Percentiles rank a stretch among this genome's conserved stretches.
Conservation (phyloP, 1,284 basidiomycete species). For the Phellopilus nigrolimitatus region DNA sequence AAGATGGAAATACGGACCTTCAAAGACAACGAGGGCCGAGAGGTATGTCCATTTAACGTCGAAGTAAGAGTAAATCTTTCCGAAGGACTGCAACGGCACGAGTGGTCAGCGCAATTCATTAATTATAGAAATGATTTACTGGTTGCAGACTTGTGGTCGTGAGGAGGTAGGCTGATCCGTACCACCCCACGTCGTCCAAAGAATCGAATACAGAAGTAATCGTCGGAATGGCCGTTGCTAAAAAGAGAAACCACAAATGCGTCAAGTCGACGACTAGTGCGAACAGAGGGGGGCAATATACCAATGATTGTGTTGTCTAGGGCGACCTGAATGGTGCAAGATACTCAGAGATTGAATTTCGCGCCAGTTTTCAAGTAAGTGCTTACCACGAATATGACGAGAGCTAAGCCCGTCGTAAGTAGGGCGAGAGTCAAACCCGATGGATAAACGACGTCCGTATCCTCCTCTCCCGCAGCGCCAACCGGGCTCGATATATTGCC, state of each 20-base stretch:
- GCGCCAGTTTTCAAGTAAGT: too few species aligned
- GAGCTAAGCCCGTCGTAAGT: too few species aligned
- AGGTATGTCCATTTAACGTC: slow-evolving; percentile 30
- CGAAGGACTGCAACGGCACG: slow-evolving; percentile 19
- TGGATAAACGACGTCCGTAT: too few species aligned
- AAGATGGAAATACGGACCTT: slow-evolving; percentile 18
- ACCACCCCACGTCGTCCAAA: slow-evolving; percentile 21
- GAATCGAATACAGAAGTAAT: slow-evolving; percentile 27
- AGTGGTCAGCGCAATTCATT: neutral
- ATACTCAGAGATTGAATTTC: too few species aligned
- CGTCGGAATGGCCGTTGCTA: slow-evolving; percentile 34
- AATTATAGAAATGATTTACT: neutral
- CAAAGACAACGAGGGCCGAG: slow-evolving; percentile 31
- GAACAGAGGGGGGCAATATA: neutral
- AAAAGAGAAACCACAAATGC: neutral
- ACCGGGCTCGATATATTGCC: too few species aligned
- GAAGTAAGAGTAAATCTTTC: slow-evolving; percentile 23
- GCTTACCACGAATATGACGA: too few species aligned
- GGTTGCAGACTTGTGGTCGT: slow-evolving; percentile 25
- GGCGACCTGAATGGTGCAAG: slow-evolving; percentile 26
- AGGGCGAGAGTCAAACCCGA: too few species aligned
- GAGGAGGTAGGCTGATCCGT: slow-evolving; percentile 34
- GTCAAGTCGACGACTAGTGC: neutral
- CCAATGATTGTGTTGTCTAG: slow-evolving; percentile 37
- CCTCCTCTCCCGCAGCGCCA: too few species aligned